These are phyloP conservation scores for Butyriboletus loyo DNA, from an alignment of 768 basidiomycete species.

Conservation along the genomic window DNA sequence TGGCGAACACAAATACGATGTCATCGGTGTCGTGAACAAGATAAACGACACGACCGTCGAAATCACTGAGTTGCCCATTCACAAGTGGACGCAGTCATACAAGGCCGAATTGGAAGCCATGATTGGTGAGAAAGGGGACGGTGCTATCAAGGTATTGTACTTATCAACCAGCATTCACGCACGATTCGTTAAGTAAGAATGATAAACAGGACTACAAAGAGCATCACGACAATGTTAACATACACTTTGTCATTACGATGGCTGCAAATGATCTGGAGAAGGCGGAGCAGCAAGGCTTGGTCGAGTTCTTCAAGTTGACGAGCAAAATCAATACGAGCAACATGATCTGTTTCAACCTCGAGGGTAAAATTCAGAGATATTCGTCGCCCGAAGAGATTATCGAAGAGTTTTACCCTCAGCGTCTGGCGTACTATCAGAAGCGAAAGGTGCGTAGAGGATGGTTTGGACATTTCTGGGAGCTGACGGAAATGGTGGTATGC, in stretches of 20 bases:
- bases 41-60: slow-evolving; percentile 86
- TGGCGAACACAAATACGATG: slow-evolving; percentile 83
- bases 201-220: slow-evolving; percentile 87
- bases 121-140: slow-evolving; percentile 83
- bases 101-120: slow-evolving; percentile 89
- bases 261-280: slow-evolving; percentile 74
- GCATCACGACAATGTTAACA: slow-evolving; percentile 87
- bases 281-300: slow-evolving; percentile 84
- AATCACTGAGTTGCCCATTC: slow-evolving; percentile 92
- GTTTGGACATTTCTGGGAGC: not conserved
- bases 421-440: slow-evolving; percentile 90
- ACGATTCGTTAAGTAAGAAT: not conserved
- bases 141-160: slow-evolving; percentile 66
- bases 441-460: slow-evolving; percentile 66
- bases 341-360: slow-evolving; percentile 98
- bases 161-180: not conserved
- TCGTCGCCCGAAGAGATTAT: slow-evolving; percentile 85
- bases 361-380: slow-evolving; percentile 95
- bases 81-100: slow-evolving; percentile 91
- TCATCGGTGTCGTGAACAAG: slow-evolving; percentile 70
- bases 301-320: slow-evolving; percentile 89
- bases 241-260: slow-evolving; percentile 88
- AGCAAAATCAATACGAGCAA: slow-evolving; percentile 85
- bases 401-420: slow-evolving; percentile 87
- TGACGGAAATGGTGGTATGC: not conserved